Base-by-base conservation (phyloP, 148 eudicot species). In the Rhododendron vialii region DNA sequence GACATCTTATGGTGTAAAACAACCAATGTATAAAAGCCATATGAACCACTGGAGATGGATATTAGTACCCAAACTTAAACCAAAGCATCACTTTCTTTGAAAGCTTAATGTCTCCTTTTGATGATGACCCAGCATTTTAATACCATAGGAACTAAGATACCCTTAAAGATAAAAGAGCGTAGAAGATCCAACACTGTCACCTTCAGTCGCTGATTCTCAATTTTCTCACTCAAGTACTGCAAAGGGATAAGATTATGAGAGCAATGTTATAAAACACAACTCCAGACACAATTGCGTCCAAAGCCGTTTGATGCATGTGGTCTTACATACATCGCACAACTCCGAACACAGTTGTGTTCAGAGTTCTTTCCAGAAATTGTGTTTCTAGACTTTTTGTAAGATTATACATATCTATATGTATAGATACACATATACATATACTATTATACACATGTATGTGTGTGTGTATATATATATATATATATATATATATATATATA, bases 41-140 rank as follows among this genome's bases (percentile, higher is more conserved):
- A 67, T 67, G 74, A 67, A 67, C 74, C 71, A n/a, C 30, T n/a
- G 71, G 48, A 3, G 22, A 55, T 4, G 22, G 61, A 61, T 57
- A 81, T 61, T 82, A 61, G 30, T 5, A 22, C 18, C 38, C 28
- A 15, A n/a, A 83, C 47, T 83, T 28, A 48, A 48, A 50, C 47
- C 30, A 47, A 30, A 74, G 80, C 65, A 73, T 84, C 85, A 84
- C 38, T 73, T 84, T 71, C 85, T 67, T 28, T 83, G 41, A 47
- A 83, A 83, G 50, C 77, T 6, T 65, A 41, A 83, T 63, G 84
- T 65, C 38, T 83, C 35, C 84, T 43, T 6, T 11, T 83, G 84
- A 83, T 83, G 47, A 41, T 83, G 76, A 63, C 30, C 45, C 30
- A 22, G 28, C 55, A 43, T 28, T 47, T 78, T 22, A 8, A 22